phyloP scores from a whole-genome alignment of 2,329 filamentous ascomycete genomes.

The Colletotrichum sansevieriae region DNA sequence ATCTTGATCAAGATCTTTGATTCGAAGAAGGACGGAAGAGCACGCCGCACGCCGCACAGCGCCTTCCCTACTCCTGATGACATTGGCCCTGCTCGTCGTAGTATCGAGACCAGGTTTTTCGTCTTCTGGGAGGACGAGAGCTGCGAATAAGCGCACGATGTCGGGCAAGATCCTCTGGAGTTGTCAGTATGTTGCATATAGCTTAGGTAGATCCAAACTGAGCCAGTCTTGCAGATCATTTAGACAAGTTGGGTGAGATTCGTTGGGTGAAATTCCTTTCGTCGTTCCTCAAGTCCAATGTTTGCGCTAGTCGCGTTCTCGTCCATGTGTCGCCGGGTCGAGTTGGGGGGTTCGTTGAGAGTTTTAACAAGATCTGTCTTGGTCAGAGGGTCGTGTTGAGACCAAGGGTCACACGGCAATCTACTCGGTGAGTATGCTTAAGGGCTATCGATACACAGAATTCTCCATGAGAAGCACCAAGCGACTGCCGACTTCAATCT shows the following conservation, averaged over 20 bases:
- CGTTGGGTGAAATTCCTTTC: neutral
- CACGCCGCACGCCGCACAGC: slow-evolving; percentile 75
- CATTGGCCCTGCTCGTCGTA: slow-evolving; percentile 54
- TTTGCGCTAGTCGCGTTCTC: no score
- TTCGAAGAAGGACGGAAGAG: slow-evolving; percentile 63
- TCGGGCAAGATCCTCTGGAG: slow-evolving; percentile 43
- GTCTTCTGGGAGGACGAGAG: slow-evolving; percentile 30
- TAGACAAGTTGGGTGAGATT: neutral
- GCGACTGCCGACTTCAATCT: neutral
- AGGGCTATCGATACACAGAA: neutral
- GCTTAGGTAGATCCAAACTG: neutral
- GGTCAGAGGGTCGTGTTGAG: no score
- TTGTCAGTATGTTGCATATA: neutral
- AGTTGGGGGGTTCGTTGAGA: no score
- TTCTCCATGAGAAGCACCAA: neutral
- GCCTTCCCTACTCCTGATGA: slow-evolving; percentile 82
- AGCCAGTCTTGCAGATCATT: neutral
- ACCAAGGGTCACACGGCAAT: neutral
- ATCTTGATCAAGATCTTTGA: slow-evolving; percentile 74
- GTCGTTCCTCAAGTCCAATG: no score
- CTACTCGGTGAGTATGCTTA: neutral
- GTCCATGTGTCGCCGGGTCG: no score
- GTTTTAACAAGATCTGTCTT: no score
- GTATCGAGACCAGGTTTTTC: slow-evolving; percentile 26
- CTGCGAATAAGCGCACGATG: slow-evolving; percentile 27